These are phyloP conservation scores for Xylariaceae sp. DNA, from an alignment of 2,329 filamentous ascomycete species.

Conservation along the genomic window DNA sequence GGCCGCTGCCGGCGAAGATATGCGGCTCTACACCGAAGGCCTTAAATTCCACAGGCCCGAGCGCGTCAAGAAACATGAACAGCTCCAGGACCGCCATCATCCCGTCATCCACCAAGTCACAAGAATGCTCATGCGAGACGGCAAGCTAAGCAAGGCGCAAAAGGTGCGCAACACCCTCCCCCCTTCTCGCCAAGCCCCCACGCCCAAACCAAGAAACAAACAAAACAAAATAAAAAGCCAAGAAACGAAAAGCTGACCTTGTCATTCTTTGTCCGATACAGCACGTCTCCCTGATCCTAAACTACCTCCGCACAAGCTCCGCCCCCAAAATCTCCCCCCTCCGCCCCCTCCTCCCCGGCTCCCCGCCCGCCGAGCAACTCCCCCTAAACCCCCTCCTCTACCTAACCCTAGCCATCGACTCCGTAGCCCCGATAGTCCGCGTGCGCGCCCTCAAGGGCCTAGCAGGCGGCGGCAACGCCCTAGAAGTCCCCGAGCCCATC, in stretches of 20 bases:
- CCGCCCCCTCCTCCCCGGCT: constrained; percentile 68
- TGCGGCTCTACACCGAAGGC: constrained; percentile 44
- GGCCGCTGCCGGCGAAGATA: constrained; percentile 28
- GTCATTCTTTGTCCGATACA: constrained; percentile 37
- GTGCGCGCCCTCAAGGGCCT: constrained; percentile 72
- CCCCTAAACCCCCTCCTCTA: constrained; percentile 88
- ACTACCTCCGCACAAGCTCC: constrained; percentile 76
- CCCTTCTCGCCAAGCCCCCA: not conserved
- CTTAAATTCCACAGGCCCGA: constrained; percentile 74
- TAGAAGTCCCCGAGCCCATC: constrained; percentile 79
- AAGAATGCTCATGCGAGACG: constrained; percentile 84
- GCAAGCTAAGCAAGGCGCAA: constrained; percentile 87
- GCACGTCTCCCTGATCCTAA: constrained; percentile 83
- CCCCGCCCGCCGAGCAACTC: constrained; percentile 72
- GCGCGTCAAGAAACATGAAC: constrained; percentile 47
- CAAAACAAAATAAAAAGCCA: not conserved
- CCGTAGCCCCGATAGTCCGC: constrained; percentile 80
- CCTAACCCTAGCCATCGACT: constrained; percentile 86
- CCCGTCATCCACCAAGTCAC: constrained; percentile 82
- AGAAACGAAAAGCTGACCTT: constrained; percentile 7
- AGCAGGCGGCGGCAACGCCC: constrained; percentile 77
- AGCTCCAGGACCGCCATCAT: constrained; percentile 80
- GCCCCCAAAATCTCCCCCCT: constrained; percentile 70
- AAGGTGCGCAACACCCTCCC: constrained; percentile 49
- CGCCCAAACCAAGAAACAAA: not conserved